Evolutionary conservation across 495 filamentous ascomycete species (phyloP).

Genomic region (Hyaloscypha finlandica): DNA sequence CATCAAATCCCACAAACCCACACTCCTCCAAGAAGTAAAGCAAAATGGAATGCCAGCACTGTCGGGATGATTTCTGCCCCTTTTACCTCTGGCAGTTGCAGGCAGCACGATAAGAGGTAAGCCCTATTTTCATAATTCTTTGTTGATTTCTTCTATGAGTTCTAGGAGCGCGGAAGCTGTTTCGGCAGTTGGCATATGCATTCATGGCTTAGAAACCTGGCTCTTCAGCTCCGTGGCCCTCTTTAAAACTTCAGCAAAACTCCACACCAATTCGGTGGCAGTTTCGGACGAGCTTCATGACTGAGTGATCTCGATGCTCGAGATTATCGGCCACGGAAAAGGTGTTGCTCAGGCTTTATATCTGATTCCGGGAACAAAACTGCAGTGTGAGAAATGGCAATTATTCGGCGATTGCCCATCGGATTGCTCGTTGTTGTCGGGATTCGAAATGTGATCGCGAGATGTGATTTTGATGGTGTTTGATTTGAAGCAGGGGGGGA

Average conservation of each 20-base stretch:
- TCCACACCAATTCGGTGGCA: no score
- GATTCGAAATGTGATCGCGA: background rate
- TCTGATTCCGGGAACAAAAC: constrained; percentile 15
- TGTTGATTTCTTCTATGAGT: no score
- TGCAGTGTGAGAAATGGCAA: constrained; percentile 17
- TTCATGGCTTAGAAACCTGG: no score
- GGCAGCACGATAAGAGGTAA: constrained; percentile 34
- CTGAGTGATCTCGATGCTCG: constrained; percentile 36
- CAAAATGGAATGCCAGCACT: constrained; percentile 26
- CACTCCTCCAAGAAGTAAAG: background rate
- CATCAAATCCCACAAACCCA: background rate
- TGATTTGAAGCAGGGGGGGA: no score
- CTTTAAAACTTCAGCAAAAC: no score
- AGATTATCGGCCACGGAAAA: constrained; percentile 36
- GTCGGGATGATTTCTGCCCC: constrained; percentile 36
- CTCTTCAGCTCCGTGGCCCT: no score
- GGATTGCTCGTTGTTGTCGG: background rate
- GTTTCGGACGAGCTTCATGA: constrained; percentile 32
- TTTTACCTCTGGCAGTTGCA: constrained; percentile 39
- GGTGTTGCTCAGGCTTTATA: constrained; percentile 31
- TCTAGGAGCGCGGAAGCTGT: no score
- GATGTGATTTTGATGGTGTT: no score
- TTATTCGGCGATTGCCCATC: background rate
- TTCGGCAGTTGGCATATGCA: no score
- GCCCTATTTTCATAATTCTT: no score